A percentile compares a stretch with the other conserved stretches of the same genome.
Conservation (phyloP, 2,329 filamentous ascomycete species). For the Trichoderma polysporum region DNA sequence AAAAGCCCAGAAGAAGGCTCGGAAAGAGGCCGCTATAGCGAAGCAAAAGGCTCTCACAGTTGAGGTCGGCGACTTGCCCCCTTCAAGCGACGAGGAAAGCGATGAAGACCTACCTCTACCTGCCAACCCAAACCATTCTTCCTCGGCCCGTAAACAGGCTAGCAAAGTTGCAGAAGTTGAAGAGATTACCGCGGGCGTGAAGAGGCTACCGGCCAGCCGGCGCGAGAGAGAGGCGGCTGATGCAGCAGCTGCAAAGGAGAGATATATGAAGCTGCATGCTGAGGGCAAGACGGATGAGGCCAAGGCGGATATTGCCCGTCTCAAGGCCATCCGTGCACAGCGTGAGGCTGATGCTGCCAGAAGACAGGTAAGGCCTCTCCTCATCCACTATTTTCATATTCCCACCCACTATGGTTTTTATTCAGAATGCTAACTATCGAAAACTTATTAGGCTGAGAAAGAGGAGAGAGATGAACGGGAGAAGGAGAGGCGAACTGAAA, state of each 20-base stretch:
- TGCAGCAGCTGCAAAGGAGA: conserved; percentile 83
- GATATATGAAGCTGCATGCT: conserved; percentile 87
- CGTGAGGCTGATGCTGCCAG: conserved; percentile 79
- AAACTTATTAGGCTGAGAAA: conserved; percentile 51
- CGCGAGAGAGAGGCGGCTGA: conserved; percentile 73
- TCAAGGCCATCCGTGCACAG: conserved; percentile 80
- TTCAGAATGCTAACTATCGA: neutral
- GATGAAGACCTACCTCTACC: conserved; percentile 69
- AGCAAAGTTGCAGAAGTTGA: conserved; percentile 44
- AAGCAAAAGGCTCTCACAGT: conserved; percentile 69
- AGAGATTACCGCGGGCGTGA: conserved; percentile 54
- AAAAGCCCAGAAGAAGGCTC: conserved; percentile 81
- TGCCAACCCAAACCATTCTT: conserved; percentile 89
- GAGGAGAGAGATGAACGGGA: conserved; percentile 56
- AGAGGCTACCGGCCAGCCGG: conserved; percentile 52
- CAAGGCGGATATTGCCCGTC: conserved; percentile 79
- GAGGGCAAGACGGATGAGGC: conserved; percentile 97
- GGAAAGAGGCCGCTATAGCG: conserved; percentile 85
- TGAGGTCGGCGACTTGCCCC: conserved; percentile 82
- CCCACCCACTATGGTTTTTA: neutral
- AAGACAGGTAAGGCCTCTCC: conserved; percentile 62
- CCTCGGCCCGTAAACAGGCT: conserved; percentile 64
- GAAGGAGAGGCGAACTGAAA: conserved; percentile 48
- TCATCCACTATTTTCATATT: too few relatives aligned
- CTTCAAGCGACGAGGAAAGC: conserved; percentile 63